Evolutionary conservation across 1,284 basidiomycete species (phyloP), one percentile per base, ranked within the genome.

Genomic region (Singerocomus inundabilis): DNA sequence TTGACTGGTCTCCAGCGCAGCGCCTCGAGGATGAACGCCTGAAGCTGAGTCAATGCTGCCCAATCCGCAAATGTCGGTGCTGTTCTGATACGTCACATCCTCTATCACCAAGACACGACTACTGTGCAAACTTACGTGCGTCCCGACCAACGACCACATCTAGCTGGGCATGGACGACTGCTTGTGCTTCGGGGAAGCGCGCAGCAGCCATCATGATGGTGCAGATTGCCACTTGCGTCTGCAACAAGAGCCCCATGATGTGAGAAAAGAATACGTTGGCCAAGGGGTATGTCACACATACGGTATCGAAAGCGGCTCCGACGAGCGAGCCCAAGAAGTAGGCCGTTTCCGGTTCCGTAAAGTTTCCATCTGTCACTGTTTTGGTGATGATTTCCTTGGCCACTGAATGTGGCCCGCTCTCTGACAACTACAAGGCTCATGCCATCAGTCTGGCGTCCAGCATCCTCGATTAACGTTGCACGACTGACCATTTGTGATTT

Each of bases 201-300:
- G 84, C 83, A 2, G 85, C 81, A 0, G 86, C 84, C 76, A 89
- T 79, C 43, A 85, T 72, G 9, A 73, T 69, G 36, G 82, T 73
- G 34, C 76, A 78, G 41, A 88, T 80, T 0, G 80, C 86, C 7
- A 79, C 75, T 12, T 80, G 79, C 0, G 79, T 83, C 66, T 78
- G 51, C 18, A 33, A 15, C 33, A 6, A 6, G 26, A 7, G 7
- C 18, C 15, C 35, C 0, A 30, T 9, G 5, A 29, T 29, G 12
- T 5, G 21, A 30, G 24, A 39, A 21, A 7, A 29, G 2, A 10
- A 15, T 15, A 21, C 10, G 6, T 6, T 11, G 3, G 5, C 30
- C 6, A 10, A 13, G 18, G 6, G 9, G 12, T 7, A 10, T n/a
- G 21, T 26, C 0, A 36, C 11, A 57, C 68, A 11, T 38, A 75